phyloP scores from a whole-genome alignment of 2,329 filamentous ascomycete genomes.

The Aspergillus uvarum region DNA sequence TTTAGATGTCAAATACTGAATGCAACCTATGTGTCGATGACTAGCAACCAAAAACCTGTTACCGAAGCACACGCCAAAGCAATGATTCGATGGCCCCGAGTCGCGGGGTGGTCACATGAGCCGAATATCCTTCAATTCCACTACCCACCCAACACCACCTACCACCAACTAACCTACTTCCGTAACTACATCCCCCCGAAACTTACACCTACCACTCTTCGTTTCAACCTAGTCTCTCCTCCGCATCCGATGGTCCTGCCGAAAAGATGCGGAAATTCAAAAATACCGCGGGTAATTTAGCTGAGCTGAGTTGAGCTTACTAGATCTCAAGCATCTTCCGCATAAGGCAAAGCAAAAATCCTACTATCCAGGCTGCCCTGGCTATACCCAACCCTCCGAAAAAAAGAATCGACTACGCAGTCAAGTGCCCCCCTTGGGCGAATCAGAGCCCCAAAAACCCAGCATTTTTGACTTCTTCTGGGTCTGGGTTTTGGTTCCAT shows the following conservation, averaged over 20 bases:
- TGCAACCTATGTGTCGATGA: neutral
- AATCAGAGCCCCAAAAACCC: neutral
- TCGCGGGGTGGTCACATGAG: neutral
- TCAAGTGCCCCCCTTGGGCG: neutral
- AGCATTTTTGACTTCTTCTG: neutral
- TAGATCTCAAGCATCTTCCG: too few species aligned
- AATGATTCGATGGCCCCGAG: neutral
- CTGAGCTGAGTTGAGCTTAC: too few species aligned
- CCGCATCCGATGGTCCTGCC: neutral
- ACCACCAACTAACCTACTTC: neutral
- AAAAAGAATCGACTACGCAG: too few species aligned
- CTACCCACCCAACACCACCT: neutral
- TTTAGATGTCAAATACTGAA: neutral
- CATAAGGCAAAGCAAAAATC: too few species aligned
- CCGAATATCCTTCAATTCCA: neutral
- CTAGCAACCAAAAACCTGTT: neutral
- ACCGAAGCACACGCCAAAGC: neutral
- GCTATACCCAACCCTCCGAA: too few species aligned
- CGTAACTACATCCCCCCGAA: neutral
- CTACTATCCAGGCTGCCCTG: too few species aligned
- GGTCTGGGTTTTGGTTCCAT: neutral
- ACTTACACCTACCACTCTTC: neutral
- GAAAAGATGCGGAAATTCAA: neutral
- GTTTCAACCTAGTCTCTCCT: neutral
- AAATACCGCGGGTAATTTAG: too few species aligned